Evolutionary conservation across 306 rosid species (phyloP), one percentile per base, ranked within the genome.

Genomic region (Casuarina glauca): DNA sequence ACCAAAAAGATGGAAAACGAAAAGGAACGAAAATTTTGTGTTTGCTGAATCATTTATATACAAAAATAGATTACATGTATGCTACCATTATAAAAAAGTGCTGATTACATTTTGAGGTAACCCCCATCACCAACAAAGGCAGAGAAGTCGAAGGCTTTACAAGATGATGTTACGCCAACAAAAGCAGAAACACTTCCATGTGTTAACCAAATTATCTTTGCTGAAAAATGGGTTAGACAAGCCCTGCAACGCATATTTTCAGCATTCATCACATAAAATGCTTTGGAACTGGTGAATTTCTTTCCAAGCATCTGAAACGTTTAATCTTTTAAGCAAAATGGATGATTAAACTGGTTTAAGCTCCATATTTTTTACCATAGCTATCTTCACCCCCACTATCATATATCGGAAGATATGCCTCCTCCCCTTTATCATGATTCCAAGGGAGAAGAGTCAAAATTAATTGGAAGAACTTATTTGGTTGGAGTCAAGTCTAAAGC

Each of bases 381-480:
- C 80, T 69, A 76, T 86, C 86, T 74, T 73, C 80, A 6, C 69
- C 74, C 45, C 74, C 76, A 64, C 52, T 52, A 76, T 84, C 84
- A 53, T 79, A 77, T 68, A 76, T 36, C 60, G 74, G 76, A 74
- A 79, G 82, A 84, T 79, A 72, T 53, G 79, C 77, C 74, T 80
- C 83, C 57, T 84, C 80, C 44, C 72, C 77, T 73, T 82, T 89
- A 55, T 84, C 85, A 91, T 86, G 64, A 84, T 61, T 79, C 74
- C 76, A 78, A 70, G 83, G 58, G 39, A 52, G 32, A 26, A 26
- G 32, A 26, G 32, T 26, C 32, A 26, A 26, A 26, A 26, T 26
- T 26, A 26, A 26, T 26, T 26, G 32, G 32, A 26, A 26, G 32
- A 26, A 26, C 13, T 8, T 50, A 53, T 74, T 66, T 79, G 75